Base-by-base conservation (phyloP, 1,284 basidiomycete species). In the Exobasidium rhododendri region DNA sequence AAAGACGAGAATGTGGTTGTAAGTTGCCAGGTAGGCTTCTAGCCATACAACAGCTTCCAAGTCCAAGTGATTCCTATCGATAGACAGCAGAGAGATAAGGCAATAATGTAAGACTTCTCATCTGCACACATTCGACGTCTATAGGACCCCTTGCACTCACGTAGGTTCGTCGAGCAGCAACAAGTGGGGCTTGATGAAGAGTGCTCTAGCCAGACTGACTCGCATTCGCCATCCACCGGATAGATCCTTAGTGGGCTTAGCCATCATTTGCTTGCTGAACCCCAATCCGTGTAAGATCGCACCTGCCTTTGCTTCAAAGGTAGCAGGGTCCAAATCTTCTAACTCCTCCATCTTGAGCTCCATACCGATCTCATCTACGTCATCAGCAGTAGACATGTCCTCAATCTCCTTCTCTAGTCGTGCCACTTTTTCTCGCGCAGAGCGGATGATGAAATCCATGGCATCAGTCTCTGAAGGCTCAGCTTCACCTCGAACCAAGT, bases 141-240 rank as follows among this genome's bases (percentile, higher is more conserved):
- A n/a, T n/a, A n/a, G n/a, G n/a, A n/a, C n/a, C n/a, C n/a, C n/a
- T n/a, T n/a, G n/a, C n/a, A n/a, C n/a, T n/a, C n/a, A n/a, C n/a
- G 81, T 81, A 22, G 80, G 80, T 74, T 79, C 80, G 64, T 97
- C 94, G 67, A 97, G 86, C 32, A 97, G 83, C 29, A 97, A 85
- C 26, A 97, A 82, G 83, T 98, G 94, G 4, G 94, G 94, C 83
- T 96, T 97, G 81, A 97, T 83, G 83, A 98, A 97, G 56, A 98
- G 85, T 0, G 94, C 94, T 66, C 94, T 86, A 28, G 94, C 94
- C 55, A 98, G 88, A 14, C 96, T 91, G 64, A 98, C 94, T 81
- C 96, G 88, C 94, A 97, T 97, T 67, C 94, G 86, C 94, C 94
- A 97, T 78, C 94, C 94, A 86, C 94, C 94, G 75, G 88, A 90